phyloP scores from a whole-genome alignment of 768 basidiomycete species.

The Suillus alpinus region DNA sequence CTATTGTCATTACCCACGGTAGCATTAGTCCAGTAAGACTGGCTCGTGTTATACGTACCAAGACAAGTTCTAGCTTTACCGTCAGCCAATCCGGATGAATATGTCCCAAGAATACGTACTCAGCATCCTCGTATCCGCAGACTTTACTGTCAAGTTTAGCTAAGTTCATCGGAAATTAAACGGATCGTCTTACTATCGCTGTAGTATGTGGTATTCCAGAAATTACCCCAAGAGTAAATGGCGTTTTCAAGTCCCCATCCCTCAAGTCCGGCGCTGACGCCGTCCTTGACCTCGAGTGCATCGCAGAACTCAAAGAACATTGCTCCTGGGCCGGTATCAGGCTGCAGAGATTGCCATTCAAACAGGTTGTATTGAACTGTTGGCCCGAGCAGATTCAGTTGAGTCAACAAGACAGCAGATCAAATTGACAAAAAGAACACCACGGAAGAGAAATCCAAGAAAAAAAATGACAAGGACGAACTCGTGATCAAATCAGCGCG shows the following conservation, averaged over 20 bases:
- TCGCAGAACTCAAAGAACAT: constrained; percentile 41
- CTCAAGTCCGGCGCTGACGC: constrained; percentile 36
- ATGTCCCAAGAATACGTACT: constrained; percentile 37
- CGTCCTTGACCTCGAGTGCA: constrained; percentile 37
- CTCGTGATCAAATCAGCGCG: not conserved
- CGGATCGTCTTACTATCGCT: constrained; percentile 36
- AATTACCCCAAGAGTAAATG: constrained; percentile 56
- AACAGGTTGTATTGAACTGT: constrained; percentile 51
- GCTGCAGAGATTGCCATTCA: constrained; percentile 70
- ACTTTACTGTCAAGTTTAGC: constrained; percentile 34
- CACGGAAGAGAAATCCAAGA: not conserved
- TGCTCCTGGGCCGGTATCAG: constrained; percentile 39
- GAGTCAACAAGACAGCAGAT: not conserved
- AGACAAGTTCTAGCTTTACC: constrained; percentile 40
- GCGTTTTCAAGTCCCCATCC: constrained; percentile 68
- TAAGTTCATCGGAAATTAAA: not conserved
- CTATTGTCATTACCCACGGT: constrained; percentile 51
- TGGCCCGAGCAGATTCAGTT: not conserved
- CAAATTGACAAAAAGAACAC: not conserved
- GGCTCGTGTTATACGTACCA: constrained; percentile 38
- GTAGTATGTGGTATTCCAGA: constrained; percentile 53
- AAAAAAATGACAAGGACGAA: not conserved
- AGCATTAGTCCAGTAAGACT: constrained; percentile 50
- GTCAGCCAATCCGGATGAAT: constrained; percentile 20
- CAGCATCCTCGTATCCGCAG: constrained; percentile 44